Conservation (phyloP, 169 alveolate genomes). For the Cyclospora cayetanensis region DNA sequence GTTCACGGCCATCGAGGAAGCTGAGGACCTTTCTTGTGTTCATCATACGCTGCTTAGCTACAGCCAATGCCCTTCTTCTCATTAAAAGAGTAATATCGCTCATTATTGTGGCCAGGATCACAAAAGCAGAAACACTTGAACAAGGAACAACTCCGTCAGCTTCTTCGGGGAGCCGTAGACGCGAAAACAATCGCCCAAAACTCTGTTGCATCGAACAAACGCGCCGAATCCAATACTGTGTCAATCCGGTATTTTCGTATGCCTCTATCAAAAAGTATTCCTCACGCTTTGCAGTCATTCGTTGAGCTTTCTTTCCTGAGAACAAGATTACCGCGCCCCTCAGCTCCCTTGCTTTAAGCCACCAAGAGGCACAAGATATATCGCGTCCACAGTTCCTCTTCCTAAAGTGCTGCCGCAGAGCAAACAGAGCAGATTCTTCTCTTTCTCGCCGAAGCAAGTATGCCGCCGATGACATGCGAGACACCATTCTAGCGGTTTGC, state of each 20-base stretch:
- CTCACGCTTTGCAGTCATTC: slow-evolving; percentile 33
- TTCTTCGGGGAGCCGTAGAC: slow-evolving; percentile 49
- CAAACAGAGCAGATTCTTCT: slow-evolving; percentile 35
- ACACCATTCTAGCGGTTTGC: slow-evolving; percentile 23
- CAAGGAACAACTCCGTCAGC: slow-evolving; percentile 6
- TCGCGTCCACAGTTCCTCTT: background rate
- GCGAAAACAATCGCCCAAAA: slow-evolving; percentile 34
- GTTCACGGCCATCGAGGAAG: slow-evolving; percentile 3
- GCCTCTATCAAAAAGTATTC: background rate
- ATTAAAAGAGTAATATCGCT: slow-evolving; percentile 42
- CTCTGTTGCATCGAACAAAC: slow-evolving; percentile 2
- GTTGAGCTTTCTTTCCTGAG: slow-evolving; percentile 10
- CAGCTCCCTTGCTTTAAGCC: slow-evolving; percentile 56
- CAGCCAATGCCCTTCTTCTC: slow-evolving; percentile 25
- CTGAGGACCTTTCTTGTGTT: background rate
- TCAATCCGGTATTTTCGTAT: background rate
- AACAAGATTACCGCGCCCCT: slow-evolving; percentile 11
- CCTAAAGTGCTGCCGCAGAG: slow-evolving; percentile 42
- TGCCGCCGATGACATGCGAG: slow-evolving; percentile 5
- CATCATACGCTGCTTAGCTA: background rate
- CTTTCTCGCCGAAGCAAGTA: slow-evolving; percentile 49
- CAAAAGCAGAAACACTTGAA: slow-evolving; percentile 41
- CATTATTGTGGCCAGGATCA: slow-evolving; percentile 43
- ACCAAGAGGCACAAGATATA: slow-evolving; percentile 32
- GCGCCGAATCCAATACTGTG: slow-evolving; percentile 37